Base-by-base conservation (phyloP, 345 rosid genomes). In the Salix caprea region DNA sequence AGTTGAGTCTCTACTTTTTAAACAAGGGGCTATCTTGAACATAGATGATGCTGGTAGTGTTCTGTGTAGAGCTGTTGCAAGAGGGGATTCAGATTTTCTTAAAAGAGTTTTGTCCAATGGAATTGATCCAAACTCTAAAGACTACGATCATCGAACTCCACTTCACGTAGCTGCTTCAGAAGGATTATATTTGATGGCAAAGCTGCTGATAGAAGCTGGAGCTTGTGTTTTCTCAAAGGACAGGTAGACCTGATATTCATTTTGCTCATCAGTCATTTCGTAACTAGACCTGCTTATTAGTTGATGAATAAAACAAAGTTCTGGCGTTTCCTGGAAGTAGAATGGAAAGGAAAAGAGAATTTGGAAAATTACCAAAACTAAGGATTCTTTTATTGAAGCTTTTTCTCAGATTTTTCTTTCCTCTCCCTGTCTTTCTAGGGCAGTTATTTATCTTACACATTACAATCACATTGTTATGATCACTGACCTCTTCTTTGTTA, bases 141-240 rank as follows among this genome's bases (percentile, higher is more conserved):
- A 96, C 83, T 96, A 93, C 64, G 94, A 96, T 75, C 96, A 90
- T 34, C 87, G 96, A 76, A 94, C 98, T 13, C 94, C 98, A 16
- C 98, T 96, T 83, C 98, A 96, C 77, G 79, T 92, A 11, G 98
- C 98, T 67, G 90, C 95, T 72, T 92, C 99, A 46, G 97, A 94
- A 85, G 99, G 97, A 32, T 79, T 90, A 74, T 84, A 74, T 86
- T 64, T 89, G 73, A 91, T 92, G 90, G 93, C 96, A 70, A 91
- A 89, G 79, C 74, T 91, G 85, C 82, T 96, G 39, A 79, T 92
- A 75, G 91, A 96, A 69, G 90, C 94, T 36, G 97, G 99, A 62
- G 95, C 98, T 40, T 91, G 90, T 71, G 92, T 92, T 76, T 74
- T 83, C 70, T 78, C 89, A 12, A 92, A 87, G 88, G 99, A 96